Evolutionary conservation across 371 early-diverging fungal genomes (phyloP).

Genomic region (Lichtheimia corymbifera): DNA sequence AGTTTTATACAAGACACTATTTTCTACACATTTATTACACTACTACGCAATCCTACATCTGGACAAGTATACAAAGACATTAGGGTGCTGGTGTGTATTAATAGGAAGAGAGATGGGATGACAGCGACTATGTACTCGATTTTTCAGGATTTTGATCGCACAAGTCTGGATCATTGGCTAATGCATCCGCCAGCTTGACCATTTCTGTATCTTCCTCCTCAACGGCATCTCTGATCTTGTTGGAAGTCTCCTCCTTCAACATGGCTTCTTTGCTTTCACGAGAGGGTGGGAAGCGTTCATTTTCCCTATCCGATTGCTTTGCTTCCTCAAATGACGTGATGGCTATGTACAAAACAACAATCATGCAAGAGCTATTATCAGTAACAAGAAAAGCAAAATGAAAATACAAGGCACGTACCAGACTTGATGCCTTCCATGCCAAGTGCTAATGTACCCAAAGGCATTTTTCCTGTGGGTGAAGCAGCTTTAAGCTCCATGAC

Average conservation of each 20-base stretch:
- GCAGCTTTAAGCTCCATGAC: conserved; percentile 90
- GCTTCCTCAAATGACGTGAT: conserved; percentile 94
- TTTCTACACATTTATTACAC: too few species aligned
- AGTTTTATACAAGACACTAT: too few species aligned
- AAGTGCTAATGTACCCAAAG: conserved; percentile 81
- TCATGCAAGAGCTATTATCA: neutral
- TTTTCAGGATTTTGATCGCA: neutral
- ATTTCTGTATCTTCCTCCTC: conserved; percentile 31
- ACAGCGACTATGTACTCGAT: too few species aligned
- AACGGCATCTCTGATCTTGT: conserved; percentile 45
- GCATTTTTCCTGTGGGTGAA: conserved; percentile 78
- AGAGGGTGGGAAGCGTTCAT: conserved; percentile 90
- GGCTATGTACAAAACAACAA: conserved; percentile 39
- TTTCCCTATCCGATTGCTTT: conserved; percentile 82
- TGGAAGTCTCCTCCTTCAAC: conserved; percentile 46
- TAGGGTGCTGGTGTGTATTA: too few species aligned
- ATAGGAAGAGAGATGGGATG: too few species aligned
- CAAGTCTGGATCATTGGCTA: conserved; percentile 13
- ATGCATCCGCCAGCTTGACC: conserved; percentile 15
- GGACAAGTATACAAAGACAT: too few species aligned
- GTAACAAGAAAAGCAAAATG: neutral
- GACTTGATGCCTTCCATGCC: conserved; percentile 90
- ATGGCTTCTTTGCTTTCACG: conserved; percentile 54
- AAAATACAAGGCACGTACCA: conserved; percentile 38
- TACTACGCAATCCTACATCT: too few species aligned